Percentiles rank a stretch among this genome's conserved stretches.
phyloP scores from a whole-genome alignment of 805 yeast species.

The Candida sithepensis region DNA sequence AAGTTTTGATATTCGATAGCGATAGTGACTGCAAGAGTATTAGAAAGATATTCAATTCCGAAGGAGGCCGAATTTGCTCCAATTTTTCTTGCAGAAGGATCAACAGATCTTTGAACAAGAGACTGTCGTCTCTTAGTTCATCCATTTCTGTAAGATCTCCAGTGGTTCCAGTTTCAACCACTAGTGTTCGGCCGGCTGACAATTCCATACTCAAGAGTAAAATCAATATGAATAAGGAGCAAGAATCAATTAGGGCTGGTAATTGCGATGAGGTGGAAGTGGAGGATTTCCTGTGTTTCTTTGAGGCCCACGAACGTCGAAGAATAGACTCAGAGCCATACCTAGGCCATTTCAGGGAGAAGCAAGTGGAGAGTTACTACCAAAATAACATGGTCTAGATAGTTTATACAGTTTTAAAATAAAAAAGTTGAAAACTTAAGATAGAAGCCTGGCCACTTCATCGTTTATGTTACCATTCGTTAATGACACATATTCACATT shows the following conservation, averaged over 20 bases:
- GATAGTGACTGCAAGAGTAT: conserved; percentile 21
- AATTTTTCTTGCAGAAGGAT: conserved; percentile 17
- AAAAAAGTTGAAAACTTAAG: too few species aligned
- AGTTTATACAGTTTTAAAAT: background rate
- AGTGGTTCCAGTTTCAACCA: background rate
- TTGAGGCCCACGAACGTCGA: conserved; percentile 35
- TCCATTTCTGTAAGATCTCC: conserved; percentile 1
- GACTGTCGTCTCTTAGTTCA: conserved; percentile 13
- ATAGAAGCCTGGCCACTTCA: too few species aligned
- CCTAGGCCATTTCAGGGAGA: conserved; percentile 33
- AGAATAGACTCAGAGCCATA: conserved; percentile 32
- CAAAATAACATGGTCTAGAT: conserved; percentile 8
- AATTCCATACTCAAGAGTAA: conserved; percentile 38
- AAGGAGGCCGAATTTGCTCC: conserved; percentile 2
- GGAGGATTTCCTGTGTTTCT: conserved; percentile 32
- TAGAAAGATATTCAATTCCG: conserved; percentile 13
- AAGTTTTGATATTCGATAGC: conserved; percentile 20
- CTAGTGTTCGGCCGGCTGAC: conserved; percentile 6
- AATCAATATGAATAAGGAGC: conserved; percentile 31
- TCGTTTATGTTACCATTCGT: too few species aligned
- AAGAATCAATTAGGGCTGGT: conserved; percentile 35
- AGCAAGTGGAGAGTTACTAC: conserved; percentile 36
- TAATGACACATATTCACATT: background rate
- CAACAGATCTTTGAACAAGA: conserved; percentile 17
- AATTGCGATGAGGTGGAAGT: conserved; percentile 37